Evolutionary conservation across 768 basidiomycete species (phyloP).

Genomic region (Sarcodon aspratus): DNA sequence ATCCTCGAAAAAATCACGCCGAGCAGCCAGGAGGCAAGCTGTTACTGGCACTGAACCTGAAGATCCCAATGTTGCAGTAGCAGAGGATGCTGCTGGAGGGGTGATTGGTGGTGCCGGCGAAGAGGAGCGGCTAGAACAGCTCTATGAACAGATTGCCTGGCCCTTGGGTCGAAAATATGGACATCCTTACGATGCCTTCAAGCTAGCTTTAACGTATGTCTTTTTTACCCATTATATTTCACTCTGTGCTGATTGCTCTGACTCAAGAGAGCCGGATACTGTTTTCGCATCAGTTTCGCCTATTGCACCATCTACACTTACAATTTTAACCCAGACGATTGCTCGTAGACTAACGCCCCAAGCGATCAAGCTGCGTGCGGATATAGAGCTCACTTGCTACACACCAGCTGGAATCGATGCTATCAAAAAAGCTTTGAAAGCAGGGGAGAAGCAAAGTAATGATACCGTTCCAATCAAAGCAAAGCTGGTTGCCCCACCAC

Average conservation of each 20-base stretch:
- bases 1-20: constrained; percentile 35
- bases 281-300: constrained; percentile 70
- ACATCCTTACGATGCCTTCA: constrained; percentile 97
- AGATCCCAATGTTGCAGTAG: constrained; percentile 25
- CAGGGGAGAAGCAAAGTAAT: constrained; percentile 80
- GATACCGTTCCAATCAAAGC: constrained; percentile 95
- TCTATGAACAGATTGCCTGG: constrained; percentile 92
- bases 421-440: constrained; percentile 83
- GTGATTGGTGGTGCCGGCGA: constrained; percentile 33
- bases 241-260: constrained; percentile 19
- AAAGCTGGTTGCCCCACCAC: constrained; percentile 88
- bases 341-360: constrained; percentile 94
- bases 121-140: constrained; percentile 68
- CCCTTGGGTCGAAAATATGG: constrained; percentile 87
- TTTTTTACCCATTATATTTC: constrained; percentile 1
- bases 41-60: constrained; percentile 10
- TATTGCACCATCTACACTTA: constrained; percentile 42
- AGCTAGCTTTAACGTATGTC: constrained; percentile 83
- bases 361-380: constrained; percentile 96
- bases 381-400: constrained; percentile 96
- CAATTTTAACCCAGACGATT: constrained; percentile 70
- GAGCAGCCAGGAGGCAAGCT: constrained; percentile 30
- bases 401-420: constrained; percentile 93
- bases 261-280: constrained; percentile 56
- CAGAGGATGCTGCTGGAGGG: constrained; percentile 26